Evolutionary conservation across 306 rosid genomes (phyloP), one percentile per base, ranked within the genome.

Genomic region (Corylus heterophylla): DNA sequence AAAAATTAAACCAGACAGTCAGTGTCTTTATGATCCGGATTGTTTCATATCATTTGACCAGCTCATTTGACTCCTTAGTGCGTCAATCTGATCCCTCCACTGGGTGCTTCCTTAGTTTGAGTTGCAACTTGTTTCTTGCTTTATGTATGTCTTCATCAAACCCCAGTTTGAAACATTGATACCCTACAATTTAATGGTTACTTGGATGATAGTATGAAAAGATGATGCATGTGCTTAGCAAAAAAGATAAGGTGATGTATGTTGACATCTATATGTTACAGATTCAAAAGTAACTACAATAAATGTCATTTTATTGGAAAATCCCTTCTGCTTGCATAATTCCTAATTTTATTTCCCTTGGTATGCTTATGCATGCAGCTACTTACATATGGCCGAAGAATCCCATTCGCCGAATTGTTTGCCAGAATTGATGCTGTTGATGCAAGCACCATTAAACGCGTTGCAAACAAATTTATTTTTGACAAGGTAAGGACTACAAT

Each of bases 341-440:
- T 25, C 8, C 31, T 66, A 52, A 68, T 66, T 27, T 18, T 17
- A 45, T 72, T 52, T 18, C 16, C 71, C 39, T n/a, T 49, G 29
- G 5, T 63, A 37, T 63, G 58, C 50, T 47, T 35, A 39, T 17
- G 58, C 44, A 74, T 85, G 83, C 88, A 92, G 97, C 81, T 93
- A 70, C 96, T 95, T 68, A 95, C 96, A 39, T 95, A 93, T 5
- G 97, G 98, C 51, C 89, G 99, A 63, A 95, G 99, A 90, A 92
- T 95, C 59, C 96, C 99, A 4, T 91, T 88, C 18, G 92, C 99
- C 2, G 98, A 93, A 71, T 83, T 95, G 91, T 91, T 90, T 79
- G 97, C 99, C n/a, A 89, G 98, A 84, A 93, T 95, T 39, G 99
- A 95, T 71, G 97, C 98, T 0, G 98, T 95, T 69, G 89, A 95